Base-by-base conservation (phyloP, 768 basidiomycete species). In the Naganishia antarctica region DNA sequence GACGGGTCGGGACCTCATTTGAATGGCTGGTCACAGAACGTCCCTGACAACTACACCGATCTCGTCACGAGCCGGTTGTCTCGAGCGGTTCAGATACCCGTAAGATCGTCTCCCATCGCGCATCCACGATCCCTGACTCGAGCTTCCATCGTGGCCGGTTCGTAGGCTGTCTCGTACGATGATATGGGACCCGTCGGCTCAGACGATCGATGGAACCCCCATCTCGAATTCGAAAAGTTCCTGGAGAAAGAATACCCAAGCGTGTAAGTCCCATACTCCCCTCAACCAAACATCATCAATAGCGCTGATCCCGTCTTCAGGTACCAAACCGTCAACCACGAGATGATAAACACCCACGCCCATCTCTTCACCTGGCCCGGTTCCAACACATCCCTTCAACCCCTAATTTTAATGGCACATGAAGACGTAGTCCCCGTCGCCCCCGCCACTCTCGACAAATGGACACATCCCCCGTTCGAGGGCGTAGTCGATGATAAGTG, bases 291-390 rank as follows among this genome's bases (percentile, higher is more conserved):
- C 13, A 21, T 26, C 46, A 21, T 9, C 28, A 2, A 11, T n/a
- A n/a, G n/a, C n/a, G 8, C 15, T 29, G 26, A 13, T 47, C 3
- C 48, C n/a, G 23, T 28, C 68, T 72, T 43, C 37, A 75, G 67
- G 59, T 62, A 65, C 41, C 53, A 37, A 15, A 65, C 66, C 2
- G 80, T 90, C 46, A 71, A 80, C 31, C 80, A 87, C 65, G 85
- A 84, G 9, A 85, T 84, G 69, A 84, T 91, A 70, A 89, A 90
- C 74, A 87, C 84, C 0, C 88, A 87, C 69, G 89, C 84, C 0
- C 80, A 90, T n/a, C 74, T 89, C 8, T 87, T 84, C 72, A 83
- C 84, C 40, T 91, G 89, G 89, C 78, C 81, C 64, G 89, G 88
- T 1, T 80, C 81, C 2, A 81, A 88, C 68, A 64, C 73, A 13